phyloP scores from a whole-genome alignment of 495 filamentous ascomycete genomes.

The Lasiosphaeria miniovina region DNA sequence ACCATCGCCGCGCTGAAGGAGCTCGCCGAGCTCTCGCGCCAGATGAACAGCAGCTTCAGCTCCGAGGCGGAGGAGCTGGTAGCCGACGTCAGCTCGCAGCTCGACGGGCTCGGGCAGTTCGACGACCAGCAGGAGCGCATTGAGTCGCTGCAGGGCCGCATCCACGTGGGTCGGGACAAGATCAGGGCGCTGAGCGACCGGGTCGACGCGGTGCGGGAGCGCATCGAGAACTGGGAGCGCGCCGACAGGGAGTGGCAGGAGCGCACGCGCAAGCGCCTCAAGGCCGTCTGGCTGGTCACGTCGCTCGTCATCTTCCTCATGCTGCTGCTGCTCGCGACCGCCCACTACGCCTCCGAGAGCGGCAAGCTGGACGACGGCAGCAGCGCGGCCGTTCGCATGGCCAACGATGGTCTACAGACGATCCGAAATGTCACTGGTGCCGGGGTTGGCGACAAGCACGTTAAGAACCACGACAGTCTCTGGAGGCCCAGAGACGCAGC shows the following conservation, averaged over 20 bases:
- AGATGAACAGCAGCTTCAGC: slow-evolving; percentile 61
- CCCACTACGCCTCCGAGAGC: slow-evolving; percentile 30
- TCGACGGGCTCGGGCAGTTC: slow-evolving; percentile 65
- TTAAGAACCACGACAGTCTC: not conserved
- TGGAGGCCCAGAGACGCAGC: not conserved
- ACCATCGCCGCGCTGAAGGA: slow-evolving; percentile 68
- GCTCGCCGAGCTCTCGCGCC: slow-evolving; percentile 59
- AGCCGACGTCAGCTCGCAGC: slow-evolving; percentile 60
- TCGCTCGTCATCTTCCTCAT: slow-evolving; percentile 44
- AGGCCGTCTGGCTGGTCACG: slow-evolving; percentile 58
- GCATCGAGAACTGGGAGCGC: slow-evolving; percentile 69
- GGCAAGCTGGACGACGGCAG: slow-evolving; percentile 11
- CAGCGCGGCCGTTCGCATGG: slow-evolving; percentile 5
- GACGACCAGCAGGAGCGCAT: slow-evolving; percentile 68
- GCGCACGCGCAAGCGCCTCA: slow-evolving; percentile 59
- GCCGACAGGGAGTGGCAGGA: slow-evolving; percentile 72
- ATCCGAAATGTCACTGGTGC: slow-evolving; percentile 9
- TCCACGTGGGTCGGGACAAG: slow-evolving; percentile 59
- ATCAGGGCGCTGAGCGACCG: slow-evolving; percentile 63
- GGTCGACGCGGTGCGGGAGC: slow-evolving; percentile 59
- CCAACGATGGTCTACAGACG: slow-evolving; percentile 16
- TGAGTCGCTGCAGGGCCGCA: slow-evolving; percentile 60
- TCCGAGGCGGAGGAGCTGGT: slow-evolving; percentile 58
- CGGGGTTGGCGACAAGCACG: not conserved
- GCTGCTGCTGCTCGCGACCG: slow-evolving; percentile 39